phyloP scores from a whole-genome alignment of 2,329 filamentous ascomycete species.

The Mycosphaerella arachidis region DNA sequence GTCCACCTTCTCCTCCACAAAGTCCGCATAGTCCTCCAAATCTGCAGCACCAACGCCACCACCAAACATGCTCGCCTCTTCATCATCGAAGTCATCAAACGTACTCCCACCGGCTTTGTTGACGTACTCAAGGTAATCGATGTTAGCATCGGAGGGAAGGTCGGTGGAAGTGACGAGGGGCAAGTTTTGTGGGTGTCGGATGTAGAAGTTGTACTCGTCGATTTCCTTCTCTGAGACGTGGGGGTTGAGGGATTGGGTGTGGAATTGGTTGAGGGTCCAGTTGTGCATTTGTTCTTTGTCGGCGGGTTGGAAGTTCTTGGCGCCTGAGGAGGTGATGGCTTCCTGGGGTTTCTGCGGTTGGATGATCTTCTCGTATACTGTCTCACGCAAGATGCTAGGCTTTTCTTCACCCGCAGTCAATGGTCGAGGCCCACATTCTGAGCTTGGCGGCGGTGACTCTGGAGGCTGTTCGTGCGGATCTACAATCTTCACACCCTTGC shows the following conservation, averaged over 20 bases:
- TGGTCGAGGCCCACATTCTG: constrained; percentile 9
- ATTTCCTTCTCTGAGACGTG: constrained; percentile 71
- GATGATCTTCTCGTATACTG: constrained; percentile 7
- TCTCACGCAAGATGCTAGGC: constrained; percentile 39
- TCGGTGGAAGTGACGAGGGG: constrained; percentile 70
- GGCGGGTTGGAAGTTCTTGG: constrained; percentile 45
- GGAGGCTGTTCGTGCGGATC: constrained; percentile 46
- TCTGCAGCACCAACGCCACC: constrained; percentile 59
- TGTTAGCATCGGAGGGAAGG: constrained; percentile 51
- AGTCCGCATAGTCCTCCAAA: constrained; percentile 67
- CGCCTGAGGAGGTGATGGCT: constrained; percentile 3
- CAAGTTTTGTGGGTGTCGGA: constrained; percentile 82
- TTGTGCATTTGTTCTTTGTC: constrained; percentile 81
- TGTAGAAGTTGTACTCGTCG: constrained; percentile 82
- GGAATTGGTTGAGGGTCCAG: constrained; percentile 82
- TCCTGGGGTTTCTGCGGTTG: constrained; percentile 3
- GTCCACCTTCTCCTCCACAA: constrained; percentile 72
- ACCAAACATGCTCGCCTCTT: constrained; percentile 44
- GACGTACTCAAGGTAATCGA: constrained; percentile 77
- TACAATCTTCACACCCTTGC: constrained; percentile 67
- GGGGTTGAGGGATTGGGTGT: constrained; percentile 80
- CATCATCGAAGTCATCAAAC: constrained; percentile 37
- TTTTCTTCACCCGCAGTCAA: constrained; percentile 26
- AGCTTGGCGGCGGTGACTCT: constrained; percentile 2
- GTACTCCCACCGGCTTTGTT: constrained; percentile 61